Percentiles rank a stretch among this genome's conserved stretches.
Evolutionary conservation across 208 protist species (phyloP).

Genomic region (Acanthamoeba healyi): DNA sequence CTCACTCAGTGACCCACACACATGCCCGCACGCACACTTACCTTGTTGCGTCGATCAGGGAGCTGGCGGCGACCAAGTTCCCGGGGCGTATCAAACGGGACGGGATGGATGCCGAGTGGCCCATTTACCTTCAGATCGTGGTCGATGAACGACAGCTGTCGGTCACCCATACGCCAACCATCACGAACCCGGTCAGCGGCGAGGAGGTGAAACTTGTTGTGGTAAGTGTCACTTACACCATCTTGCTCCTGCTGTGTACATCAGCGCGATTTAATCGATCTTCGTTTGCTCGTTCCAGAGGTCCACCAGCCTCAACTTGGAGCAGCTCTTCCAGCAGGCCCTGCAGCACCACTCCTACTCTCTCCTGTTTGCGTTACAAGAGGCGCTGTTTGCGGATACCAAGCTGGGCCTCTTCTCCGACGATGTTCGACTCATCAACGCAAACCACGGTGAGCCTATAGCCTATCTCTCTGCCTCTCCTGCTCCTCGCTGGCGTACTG

Average conservation of each 20-base stretch:
- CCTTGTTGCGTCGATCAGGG: neutral
- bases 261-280: too few relatives aligned
- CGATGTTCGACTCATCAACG: conserved; percentile 59
- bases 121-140: conserved; percentile 71
- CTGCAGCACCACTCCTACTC: conserved; percentile 48
- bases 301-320: conserved; percentile 62
- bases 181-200: conserved; percentile 34
- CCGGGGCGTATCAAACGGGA: neutral
- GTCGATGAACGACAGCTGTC: conserved; percentile 48
- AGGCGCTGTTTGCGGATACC: conserved; percentile 3
- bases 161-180: neutral
- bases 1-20: neutral
- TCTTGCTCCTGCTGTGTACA: neutral
- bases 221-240: neutral
- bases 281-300: neutral
- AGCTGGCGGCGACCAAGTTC: conserved; percentile 13
- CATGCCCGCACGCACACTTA: neutral
- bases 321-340: conserved; percentile 62
- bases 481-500: neutral
- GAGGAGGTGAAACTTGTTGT: conserved; percentile 4
- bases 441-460: conserved; percentile 16
- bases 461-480: neutral
- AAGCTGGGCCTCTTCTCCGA: neutral
- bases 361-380: neutral
- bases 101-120: conserved; percentile 1